Base-by-base conservation (phyloP, 1,139 yeast genomes). In the Suhomyces atakaporum region DNA sequence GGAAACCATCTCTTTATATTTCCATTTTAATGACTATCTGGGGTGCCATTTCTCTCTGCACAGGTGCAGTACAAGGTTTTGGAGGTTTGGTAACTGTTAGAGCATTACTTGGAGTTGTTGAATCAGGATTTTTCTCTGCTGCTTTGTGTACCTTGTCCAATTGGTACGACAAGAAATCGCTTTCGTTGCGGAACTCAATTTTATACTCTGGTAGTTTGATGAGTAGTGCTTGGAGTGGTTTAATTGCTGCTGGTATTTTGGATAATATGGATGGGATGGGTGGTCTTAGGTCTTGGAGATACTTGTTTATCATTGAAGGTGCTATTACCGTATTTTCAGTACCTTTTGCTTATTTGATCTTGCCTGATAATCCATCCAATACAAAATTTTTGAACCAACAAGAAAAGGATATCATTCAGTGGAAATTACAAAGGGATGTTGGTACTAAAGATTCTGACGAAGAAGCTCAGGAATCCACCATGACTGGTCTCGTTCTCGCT, bases 191-290 rank as follows among this genome's bases (percentile, higher is more conserved):
- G 52, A 73, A 76, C 51, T 75, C 86, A 10, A 62, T 80, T 38
- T 67, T 81, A 46, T 78, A 75, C 51, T 69, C 83, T 29, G 83
- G 87, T 32, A 79, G 87, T 10, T 75, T 83, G 49, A 68, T 84
- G 42, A 84, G 90, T 16, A 89, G 92, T 54, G 95, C 90, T 3
- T 84, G 85, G 60, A 84, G 88, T 38, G 94, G 95, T 40, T 77
- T 87, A 35, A 74, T 86, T 42, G 86, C 86, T 18, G 78, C 75
- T 35, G 81, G 81, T 37, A 73, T 79, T 35, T 60, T 74, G 51
- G 55, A 56, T 37, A 75, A 69, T 38, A 56, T 80, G 43, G 64
- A 72, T 45, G 79, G 79, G 10, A 57, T 49, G 10, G 69, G 66
- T 32, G 81, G 81, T 6, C 49, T 68, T 28, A 55, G 51, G 16